These are phyloP conservation scores for Calcarisporium arbuscula DNA, from an alignment of 2,329 filamentous ascomycete genomes.

Conservation along the genomic window DNA sequence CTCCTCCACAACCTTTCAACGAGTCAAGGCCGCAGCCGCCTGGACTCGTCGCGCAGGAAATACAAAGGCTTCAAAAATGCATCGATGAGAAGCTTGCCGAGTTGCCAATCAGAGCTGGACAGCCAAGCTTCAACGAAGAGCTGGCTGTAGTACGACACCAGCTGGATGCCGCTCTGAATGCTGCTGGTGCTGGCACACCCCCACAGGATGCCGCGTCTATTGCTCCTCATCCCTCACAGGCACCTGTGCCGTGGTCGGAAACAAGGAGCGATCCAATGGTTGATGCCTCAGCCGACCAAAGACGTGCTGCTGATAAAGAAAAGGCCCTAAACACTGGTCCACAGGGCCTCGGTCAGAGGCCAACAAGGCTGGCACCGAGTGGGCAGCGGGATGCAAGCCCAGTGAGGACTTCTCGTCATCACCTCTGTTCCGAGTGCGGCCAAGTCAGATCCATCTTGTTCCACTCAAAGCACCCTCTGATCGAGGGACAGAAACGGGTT, in stretches of 20 bases:
- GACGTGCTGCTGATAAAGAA: too few species aligned
- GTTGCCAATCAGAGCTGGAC: constrained; percentile 16
- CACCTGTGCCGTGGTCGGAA: too few species aligned
- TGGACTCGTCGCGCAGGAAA: constrained; percentile 9
- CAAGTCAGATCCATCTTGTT: constrained; percentile 26
- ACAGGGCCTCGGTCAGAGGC: too few species aligned
- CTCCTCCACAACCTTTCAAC: too few species aligned
- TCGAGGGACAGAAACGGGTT: constrained; percentile 14
- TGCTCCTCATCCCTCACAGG: neutral
- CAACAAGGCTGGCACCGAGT: too few species aligned
- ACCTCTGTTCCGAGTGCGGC: constrained; percentile 31
- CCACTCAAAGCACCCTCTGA: constrained; percentile 26
- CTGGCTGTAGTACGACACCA: constrained; percentile 20
- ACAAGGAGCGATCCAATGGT: too few species aligned
- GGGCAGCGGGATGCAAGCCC: constrained; percentile 14
- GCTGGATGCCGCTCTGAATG: constrained; percentile 23
- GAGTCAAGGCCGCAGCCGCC: neutral
- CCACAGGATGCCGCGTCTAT: too few species aligned
- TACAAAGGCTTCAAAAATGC: constrained; percentile 19
- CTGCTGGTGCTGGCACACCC: too few species aligned
- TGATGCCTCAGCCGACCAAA: too few species aligned
- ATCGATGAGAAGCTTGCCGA: constrained; percentile 19
- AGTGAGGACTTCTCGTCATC: constrained; percentile 15
- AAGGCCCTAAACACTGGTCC: too few species aligned
- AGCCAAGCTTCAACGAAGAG: constrained; percentile 16